Percentiles rank a stretch among this genome's conserved stretches.
Evolutionary conservation across 164 flowering plant species (phyloP).

Genomic region (Vitis cinerea): DNA sequence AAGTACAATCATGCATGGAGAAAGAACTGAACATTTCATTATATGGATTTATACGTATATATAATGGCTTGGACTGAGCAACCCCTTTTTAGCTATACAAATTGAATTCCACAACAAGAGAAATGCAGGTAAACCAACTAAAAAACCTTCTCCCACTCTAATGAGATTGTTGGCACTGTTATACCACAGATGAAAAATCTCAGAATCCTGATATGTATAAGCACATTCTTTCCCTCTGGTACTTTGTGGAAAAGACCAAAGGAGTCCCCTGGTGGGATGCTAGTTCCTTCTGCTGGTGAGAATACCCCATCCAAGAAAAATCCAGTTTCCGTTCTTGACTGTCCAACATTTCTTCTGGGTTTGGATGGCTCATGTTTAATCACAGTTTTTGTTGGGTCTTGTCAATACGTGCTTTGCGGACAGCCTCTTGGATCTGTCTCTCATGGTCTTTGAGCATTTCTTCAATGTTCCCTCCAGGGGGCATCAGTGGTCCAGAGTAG

Average conservation of each 20-base stretch:
- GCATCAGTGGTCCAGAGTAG: conserved; percentile 87
- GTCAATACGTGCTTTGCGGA: conserved; percentile 77
- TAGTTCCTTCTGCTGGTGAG: neutral
- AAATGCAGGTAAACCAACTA: neutral
- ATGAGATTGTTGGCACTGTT: neutral
- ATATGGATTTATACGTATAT: neutral
- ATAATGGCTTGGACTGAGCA: neutral
- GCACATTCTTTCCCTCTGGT: neutral
- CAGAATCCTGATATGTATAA: neutral
- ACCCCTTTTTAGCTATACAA: conserved; percentile 1
- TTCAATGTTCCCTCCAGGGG: conserved; percentile 81
- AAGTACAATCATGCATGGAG: neutral
- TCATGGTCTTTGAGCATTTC: conserved; percentile 94
- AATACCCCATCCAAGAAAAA: neutral
- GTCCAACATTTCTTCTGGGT: neutral
- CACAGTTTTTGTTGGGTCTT: conserved; percentile 35
- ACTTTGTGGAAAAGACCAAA: neutral
- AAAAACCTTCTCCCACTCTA: neutral
- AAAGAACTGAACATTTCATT: neutral
- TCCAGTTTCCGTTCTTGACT: neutral
- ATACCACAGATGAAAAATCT: neutral
- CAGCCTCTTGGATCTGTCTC: conserved; percentile 86
- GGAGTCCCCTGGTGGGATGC: neutral
- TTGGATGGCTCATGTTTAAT: neutral
- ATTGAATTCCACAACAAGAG: neutral